Conservation (phyloP, 2,329 filamentous ascomycete species). For the Leptodontidium sp. region DNA sequence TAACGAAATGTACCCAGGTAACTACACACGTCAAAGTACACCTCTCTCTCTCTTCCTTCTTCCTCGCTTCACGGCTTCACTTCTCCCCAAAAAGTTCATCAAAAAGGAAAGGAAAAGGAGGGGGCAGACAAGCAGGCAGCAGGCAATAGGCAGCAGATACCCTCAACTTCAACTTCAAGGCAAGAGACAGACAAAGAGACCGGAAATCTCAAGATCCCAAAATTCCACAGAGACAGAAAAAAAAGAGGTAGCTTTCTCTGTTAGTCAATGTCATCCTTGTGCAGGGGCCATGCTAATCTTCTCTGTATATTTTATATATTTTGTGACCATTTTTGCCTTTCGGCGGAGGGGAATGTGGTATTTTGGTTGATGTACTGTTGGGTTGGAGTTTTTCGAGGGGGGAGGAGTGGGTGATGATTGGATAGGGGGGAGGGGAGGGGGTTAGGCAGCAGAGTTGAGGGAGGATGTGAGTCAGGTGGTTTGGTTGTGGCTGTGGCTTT, state of each 20-base stretch:
- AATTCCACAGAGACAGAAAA: too few species aligned
- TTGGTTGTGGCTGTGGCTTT: background rate
- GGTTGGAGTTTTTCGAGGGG: background rate
- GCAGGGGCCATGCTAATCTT: conserved; percentile 14
- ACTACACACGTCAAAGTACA: too few species aligned
- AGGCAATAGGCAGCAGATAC: background rate
- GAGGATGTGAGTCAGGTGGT: background rate
- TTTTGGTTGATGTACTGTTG: background rate
- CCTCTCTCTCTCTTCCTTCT: too few species aligned
- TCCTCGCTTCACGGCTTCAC: background rate
- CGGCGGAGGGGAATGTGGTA: background rate
- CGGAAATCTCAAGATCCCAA: too few species aligned
- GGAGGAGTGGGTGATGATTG: background rate
- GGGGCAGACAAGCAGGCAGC: background rate
- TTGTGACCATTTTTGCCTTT: conserved; percentile 13
- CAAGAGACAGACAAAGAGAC: background rate
- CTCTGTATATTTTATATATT: conserved; percentile 3
- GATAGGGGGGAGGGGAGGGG: background rate
- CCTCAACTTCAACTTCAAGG: background rate
- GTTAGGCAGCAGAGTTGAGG: background rate
- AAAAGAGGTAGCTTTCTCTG: conserved; percentile 12
- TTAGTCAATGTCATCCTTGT: conserved; percentile 16
- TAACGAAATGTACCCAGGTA: too few species aligned
- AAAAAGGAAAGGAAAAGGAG: too few species aligned
- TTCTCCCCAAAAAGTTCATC: background rate